Conservation (phyloP, 768 basidiomycete genomes). For the Agaricus sinodeliciosus region DNA sequence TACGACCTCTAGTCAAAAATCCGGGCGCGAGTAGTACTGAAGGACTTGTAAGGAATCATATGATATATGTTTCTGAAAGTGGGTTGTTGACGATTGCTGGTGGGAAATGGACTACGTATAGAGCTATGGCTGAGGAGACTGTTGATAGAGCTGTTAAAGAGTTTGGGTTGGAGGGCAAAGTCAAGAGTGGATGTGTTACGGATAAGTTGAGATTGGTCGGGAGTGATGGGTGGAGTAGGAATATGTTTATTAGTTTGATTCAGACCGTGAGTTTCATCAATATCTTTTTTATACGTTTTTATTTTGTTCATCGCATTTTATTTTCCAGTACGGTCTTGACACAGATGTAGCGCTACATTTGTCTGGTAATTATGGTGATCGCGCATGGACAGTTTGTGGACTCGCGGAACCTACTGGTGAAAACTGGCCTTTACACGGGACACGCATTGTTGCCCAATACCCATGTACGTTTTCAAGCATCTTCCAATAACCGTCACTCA, state of each 20-base stretch:
- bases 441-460: constrained; percentile 62
- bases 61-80: constrained; percentile 76
- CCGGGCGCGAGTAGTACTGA: constrained; percentile 65
- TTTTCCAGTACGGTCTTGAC: constrained; percentile 72
- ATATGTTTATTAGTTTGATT: constrained; percentile 95
- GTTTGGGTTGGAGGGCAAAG: constrained; percentile 56
- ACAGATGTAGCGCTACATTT: constrained; percentile 92
- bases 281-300: constrained; percentile 18
- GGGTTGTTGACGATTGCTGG: constrained; percentile 93
- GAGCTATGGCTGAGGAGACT: constrained; percentile 93
- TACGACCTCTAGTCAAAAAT: constrained; percentile 86
- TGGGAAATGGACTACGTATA: constrained; percentile 98
- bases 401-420: constrained; percentile 72
- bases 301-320: background rate
- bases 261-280: constrained; percentile 52
- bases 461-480: constrained; percentile 48
- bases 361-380: constrained; percentile 91
- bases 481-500: background rate
- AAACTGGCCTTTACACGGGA: constrained; percentile 84
- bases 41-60: constrained; percentile 87
- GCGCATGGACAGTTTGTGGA: constrained; percentile 90
- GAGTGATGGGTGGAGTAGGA: constrained; percentile 88
- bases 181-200: constrained; percentile 65
- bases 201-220: constrained; percentile 80
- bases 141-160: constrained; percentile 81